A percentile compares a stretch with the other conserved stretches of the same genome.
Conservation (phyloP, 352 stramenopile species). For the Peronospora belbahrii region DNA sequence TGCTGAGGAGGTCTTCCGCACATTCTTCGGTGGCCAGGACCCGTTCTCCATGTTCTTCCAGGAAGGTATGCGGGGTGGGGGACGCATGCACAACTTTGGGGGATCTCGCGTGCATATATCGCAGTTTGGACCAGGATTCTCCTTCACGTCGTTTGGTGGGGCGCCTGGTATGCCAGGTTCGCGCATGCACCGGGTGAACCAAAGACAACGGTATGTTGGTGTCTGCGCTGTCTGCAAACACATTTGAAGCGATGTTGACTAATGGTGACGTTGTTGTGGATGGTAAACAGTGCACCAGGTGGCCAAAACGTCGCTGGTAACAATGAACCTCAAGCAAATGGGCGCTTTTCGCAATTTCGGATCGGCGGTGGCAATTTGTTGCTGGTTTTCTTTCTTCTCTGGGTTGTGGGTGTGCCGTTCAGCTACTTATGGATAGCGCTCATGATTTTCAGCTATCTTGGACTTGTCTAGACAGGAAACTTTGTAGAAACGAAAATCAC, state of each 20-base stretch:
- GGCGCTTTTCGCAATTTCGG: conserved; percentile 43
- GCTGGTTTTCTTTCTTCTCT: conserved; percentile 68
- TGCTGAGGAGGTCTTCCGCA: conserved; percentile 75
- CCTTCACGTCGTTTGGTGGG: conserved; percentile 68
- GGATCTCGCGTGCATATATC: conserved; percentile 66
- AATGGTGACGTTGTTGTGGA: conserved; percentile 1
- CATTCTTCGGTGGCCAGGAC: conserved; percentile 76
- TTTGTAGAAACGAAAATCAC: neutral
- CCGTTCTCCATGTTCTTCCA: conserved; percentile 84
- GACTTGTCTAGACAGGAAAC: conserved; percentile 35
- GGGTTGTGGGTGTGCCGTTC: conserved; percentile 75
- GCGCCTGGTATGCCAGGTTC: conserved; percentile 44
- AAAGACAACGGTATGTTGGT: conserved; percentile 37
- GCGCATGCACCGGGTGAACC: conserved; percentile 40
- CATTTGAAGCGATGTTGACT: neutral
- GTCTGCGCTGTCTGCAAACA: neutral
- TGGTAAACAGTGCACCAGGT: conserved; percentile 20
- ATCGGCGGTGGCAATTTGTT: conserved; percentile 67
- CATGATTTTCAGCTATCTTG: conserved; percentile 72
- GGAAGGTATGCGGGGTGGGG: conserved; percentile 46
- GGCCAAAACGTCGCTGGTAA: conserved; percentile 20
- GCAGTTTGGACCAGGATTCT: conserved; percentile 71
- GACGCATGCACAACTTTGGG: conserved; percentile 38
- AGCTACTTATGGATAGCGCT: conserved; percentile 74
- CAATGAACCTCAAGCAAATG: conserved; percentile 24